Conservation (phyloP, 257 asterid species). For the Apocynum venetum region DNA sequence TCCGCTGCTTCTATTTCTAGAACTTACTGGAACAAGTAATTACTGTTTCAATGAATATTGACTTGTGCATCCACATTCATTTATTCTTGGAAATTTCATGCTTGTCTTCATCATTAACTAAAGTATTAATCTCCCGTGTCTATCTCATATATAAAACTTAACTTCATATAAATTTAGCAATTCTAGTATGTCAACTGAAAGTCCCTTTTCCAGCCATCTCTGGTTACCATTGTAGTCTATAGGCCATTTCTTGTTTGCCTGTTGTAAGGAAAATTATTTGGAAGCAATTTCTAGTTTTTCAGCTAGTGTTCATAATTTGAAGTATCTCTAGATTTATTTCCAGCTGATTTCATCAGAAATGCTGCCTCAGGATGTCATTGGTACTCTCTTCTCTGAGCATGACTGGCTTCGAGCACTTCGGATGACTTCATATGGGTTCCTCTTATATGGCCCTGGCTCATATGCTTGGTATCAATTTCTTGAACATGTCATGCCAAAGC, state of each 20-base stretch:
- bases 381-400: slow-evolving; percentile 50
- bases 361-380: slow-evolving; percentile 43
- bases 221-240: neutral
- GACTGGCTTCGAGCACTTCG: slow-evolving; percentile 82
- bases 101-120: neutral
- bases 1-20: neutral
- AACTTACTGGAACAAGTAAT: neutral
- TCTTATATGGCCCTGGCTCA: slow-evolving; percentile 91
- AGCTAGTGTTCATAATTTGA: neutral
- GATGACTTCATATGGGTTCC: slow-evolving; percentile 81
- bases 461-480: slow-evolving; percentile 85
- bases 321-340: neutral
- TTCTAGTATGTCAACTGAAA: neutral
- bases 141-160: neutral
- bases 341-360: neutral
- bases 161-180: neutral
- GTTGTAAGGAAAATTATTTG: neutral
- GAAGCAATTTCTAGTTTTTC: neutral
- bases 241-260: neutral
- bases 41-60: neutral
- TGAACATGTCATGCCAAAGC: slow-evolving; percentile 72
- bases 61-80: neutral
- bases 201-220: neutral
- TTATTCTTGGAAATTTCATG: neutral
- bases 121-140: neutral